These are phyloP conservation scores for Microthlaspi erraticum DNA, from an alignment of 345 rosid genomes.

Conservation along the genomic window DNA sequence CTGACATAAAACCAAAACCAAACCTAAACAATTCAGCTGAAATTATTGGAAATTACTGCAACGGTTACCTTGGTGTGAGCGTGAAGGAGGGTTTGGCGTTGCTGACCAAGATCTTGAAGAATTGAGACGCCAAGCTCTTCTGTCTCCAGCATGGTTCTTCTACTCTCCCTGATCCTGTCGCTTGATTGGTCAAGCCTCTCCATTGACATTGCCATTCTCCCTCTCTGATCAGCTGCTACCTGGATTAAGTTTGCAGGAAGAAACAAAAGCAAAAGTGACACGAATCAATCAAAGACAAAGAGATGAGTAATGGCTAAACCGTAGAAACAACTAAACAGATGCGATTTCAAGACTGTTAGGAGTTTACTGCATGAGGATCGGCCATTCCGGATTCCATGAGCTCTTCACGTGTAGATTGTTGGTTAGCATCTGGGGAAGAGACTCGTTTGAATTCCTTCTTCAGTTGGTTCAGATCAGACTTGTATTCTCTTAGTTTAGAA, in stretches of 20 bases:
- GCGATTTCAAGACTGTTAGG: neutral
- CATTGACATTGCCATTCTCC: constrained; percentile 71
- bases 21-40: neutral
- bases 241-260: constrained; percentile 15
- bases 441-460: constrained; percentile 79
- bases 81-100: constrained; percentile 83
- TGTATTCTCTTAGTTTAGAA: constrained; percentile 88
- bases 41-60: neutral
- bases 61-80: constrained; percentile 68
- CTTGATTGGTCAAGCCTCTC: constrained; percentile 80
- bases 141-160: constrained; percentile 87
- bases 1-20: constrained; percentile 14
- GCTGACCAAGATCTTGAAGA: constrained; percentile 88
- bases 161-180: constrained; percentile 80
- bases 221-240: constrained; percentile 85
- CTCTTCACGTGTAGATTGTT: constrained; percentile 63
- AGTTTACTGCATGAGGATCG: constrained; percentile 57
- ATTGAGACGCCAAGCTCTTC: constrained; percentile 89
- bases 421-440: constrained; percentile 55
- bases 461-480: constrained; percentile 77
- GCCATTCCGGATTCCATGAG: constrained; percentile 68
- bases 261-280: constrained; percentile 4
- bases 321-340: neutral
- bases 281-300: neutral
- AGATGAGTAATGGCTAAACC: no score